Evolutionary conservation across 352 stramenopile genomes (phyloP), one percentile per base, ranked within the genome.

Genomic region (Blastocystis sp.): DNA sequence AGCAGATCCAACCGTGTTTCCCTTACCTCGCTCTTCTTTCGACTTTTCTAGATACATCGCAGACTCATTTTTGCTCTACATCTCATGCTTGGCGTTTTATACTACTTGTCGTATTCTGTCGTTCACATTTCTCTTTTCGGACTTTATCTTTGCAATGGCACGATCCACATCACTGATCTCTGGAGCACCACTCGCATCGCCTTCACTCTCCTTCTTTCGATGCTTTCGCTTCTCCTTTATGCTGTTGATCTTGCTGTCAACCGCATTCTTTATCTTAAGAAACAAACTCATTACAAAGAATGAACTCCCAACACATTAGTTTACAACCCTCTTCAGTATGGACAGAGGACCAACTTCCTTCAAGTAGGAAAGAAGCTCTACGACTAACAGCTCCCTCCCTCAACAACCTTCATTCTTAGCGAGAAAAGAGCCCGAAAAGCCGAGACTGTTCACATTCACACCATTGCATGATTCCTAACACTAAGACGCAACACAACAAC

Each of bases 231-330:
- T 63, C 45, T 42, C 24, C 45, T 81, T 81, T 21, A 81, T 19
- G 6, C 66, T 52, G 9, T 64, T 2, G 21, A 81, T 14, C 21
- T 19, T 38, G 11, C 21, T 34, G 28, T 14, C 21, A 38, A 81
- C 28, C 10, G 3, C 66, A 28, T 65, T 21, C 54, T 64, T 64
- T 11, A 63, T 9, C 43, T 66, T 81, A 34, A 9, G 21, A 28
- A 81, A 81, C 7, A 81, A 63, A 66, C 45, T 65, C 64, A 71
- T 24, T 66, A 81, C 71, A 81, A 81, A 81, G 21, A 81, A 81
- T 42, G 43, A 59, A 81, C 40, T 42, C 21, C 11, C 40, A 42
- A 69, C 11, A 11, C n/a, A 34, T 69, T 40, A 81, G 28, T 48
- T 24, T 14, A 65, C 71, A 17, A 87, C 77, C 69, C 71, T 43